Conservation (phyloP, 495 filamentous ascomycete species). For the Penicillium ucsense region DNA sequence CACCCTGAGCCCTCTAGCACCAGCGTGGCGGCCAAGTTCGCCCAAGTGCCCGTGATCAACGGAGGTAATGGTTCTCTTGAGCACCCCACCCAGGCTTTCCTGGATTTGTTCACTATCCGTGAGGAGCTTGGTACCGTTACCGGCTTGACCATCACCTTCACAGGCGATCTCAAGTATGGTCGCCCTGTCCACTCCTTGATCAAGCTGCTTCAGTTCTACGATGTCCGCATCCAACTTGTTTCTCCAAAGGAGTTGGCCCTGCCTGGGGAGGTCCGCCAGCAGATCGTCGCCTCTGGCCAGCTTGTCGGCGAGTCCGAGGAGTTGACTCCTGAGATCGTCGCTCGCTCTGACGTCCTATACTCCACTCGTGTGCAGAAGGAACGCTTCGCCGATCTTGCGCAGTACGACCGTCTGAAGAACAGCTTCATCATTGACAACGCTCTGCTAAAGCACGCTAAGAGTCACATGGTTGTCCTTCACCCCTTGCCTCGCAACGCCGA, state of each 20-base stretch:
- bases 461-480: conserved; percentile 87
- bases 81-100: conserved; percentile 95
- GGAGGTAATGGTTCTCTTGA: conserved; percentile 91
- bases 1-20: conserved; percentile 76
- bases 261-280: conserved; percentile 60
- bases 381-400: conserved; percentile 65
- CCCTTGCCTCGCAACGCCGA: conserved; percentile 88
- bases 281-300: conserved; percentile 63
- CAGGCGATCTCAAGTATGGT: conserved; percentile 85
- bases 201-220: conserved; percentile 88
- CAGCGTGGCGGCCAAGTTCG: conserved; percentile 72
- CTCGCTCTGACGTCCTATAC: conserved; percentile 81
- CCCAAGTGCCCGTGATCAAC: conserved; percentile 87
- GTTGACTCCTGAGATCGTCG: conserved; percentile 77
- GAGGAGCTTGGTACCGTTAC: conserved; percentile 94
- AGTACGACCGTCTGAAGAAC: conserved; percentile 82
- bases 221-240: conserved; percentile 86
- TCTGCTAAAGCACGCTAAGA: conserved; percentile 86
- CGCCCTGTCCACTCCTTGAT: conserved; percentile 90
- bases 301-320: conserved; percentile 61
- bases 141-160: conserved; percentile 89
- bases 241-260: conserved; percentile 70
- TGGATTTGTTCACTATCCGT: conserved; percentile 97
- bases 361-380: conserved; percentile 96
- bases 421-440: conserved; percentile 79